Evolutionary conservation across 257 asterid genomes (phyloP), one percentile per base, ranked within the genome.

Genomic region (Nicotiana paniculata): DNA sequence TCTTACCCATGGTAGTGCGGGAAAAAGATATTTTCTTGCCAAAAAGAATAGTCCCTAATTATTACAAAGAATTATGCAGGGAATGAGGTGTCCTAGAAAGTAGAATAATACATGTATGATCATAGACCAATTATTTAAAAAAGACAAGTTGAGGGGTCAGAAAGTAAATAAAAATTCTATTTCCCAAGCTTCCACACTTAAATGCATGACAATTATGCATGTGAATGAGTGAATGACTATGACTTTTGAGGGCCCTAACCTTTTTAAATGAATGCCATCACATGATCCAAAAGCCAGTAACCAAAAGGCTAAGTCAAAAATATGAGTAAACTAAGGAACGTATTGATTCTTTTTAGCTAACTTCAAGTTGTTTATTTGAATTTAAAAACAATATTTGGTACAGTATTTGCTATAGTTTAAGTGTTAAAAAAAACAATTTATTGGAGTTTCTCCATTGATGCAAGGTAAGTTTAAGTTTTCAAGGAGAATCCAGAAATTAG

Each of bases 211-310:
- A 83, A 81, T 80, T 46, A 77, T 90, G 91, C 92, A 79, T 85
- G 90, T 83, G 90, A 83, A 12, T 90, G 90, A 86, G 89, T 83
- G 89, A 83, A 12, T 90, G 90, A 86, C 85, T 81, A 80, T 75
- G 93, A 86, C 91, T 84, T 84, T 86, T 35, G 85, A 86, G 84
- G 81, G 87, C 35, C 76, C 78, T 39, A 24, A 83, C 76, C 77
- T 77, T 84, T 83, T 67, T 81, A 68, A 43, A 84, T 83, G 63
- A 87, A 54, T 85, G 81, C 77, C 55, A 77, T 61, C 91, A 85
- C 92, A 90, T 87, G 92, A 86, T 89, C 90, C 88, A 87, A 89
- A 83, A 77, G 48, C 35, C 78, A 79, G 58, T 55, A 18, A 74
- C 82, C 80, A 58, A 55, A 82, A 69, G 55, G 77, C 55, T 77